phyloP scores from a whole-genome alignment of 1,284 basidiomycete genomes.

The Neolentinus lepideus region DNA sequence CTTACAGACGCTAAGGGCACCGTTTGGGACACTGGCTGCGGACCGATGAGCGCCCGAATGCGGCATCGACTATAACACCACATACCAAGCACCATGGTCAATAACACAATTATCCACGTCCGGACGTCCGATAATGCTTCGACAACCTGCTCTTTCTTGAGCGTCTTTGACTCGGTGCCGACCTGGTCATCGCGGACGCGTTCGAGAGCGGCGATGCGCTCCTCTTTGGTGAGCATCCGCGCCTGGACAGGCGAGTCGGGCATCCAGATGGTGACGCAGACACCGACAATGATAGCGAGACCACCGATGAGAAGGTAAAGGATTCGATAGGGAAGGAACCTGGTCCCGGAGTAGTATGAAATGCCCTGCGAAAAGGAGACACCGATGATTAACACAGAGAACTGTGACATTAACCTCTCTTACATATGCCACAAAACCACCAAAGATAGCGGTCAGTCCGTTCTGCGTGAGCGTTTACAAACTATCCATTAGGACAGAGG shows the following conservation, averaged over 20 bases:
- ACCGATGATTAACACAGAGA: neutral
- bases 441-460: constrained; percentile 54
- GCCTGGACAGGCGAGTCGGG: constrained; percentile 64
- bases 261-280: constrained; percentile 51
- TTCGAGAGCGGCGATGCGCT: constrained; percentile 57
- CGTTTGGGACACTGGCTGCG: constrained; percentile 56
- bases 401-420: constrained; percentile 8
- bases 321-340: constrained; percentile 50
- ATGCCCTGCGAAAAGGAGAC: constrained; percentile 34
- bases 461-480: constrained; percentile 28
- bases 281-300: constrained; percentile 52
- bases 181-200: constrained; percentile 62
- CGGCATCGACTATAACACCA: constrained; percentile 4
- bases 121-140: constrained; percentile 55
- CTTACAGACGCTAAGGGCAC: constrained; percentile 57
- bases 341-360: constrained; percentile 43
- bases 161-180: constrained; percentile 52
- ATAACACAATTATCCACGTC: constrained; percentile 56
- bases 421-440: constrained; percentile 62
- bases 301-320: constrained; percentile 56
- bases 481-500: neutral
- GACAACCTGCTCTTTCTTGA: constrained; percentile 52
- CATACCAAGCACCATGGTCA: constrained; percentile 46
- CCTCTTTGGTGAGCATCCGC: constrained; percentile 45
- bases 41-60: neutral